Conservation (phyloP, 2,329 filamentous ascomycete genomes). For the Xylariaceae sp. region DNA sequence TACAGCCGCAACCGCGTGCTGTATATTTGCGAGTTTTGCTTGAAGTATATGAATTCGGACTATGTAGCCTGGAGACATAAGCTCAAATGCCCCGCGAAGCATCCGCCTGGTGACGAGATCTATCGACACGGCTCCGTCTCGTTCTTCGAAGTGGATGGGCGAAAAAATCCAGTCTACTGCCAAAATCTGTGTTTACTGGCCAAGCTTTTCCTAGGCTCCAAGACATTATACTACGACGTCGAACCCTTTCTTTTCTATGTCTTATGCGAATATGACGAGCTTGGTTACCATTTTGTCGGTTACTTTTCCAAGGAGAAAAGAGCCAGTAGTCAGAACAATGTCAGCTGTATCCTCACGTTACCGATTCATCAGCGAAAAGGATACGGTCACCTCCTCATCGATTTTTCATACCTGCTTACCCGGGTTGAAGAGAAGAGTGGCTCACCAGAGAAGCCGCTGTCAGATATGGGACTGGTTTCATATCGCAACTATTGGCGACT, state of each 20-base stretch:
- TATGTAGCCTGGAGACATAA: constrained; percentile 98
- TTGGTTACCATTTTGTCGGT: constrained; percentile 94
- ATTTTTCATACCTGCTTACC: constrained; percentile 96
- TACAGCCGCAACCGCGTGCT: constrained; percentile 94
- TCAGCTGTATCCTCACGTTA: constrained; percentile 92
- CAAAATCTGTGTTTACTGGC: constrained; percentile 94
- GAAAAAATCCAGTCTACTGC: constrained; percentile 97
- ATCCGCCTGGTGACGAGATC: constrained; percentile 95
- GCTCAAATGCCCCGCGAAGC: constrained; percentile 91
- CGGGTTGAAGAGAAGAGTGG: constrained; percentile 89
- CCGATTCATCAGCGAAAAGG: constrained; percentile 97
- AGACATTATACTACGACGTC: constrained; percentile 96
- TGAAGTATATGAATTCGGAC: constrained; percentile 99
- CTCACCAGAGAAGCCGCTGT: constrained; percentile 93
- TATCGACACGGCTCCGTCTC: constrained; percentile 88
- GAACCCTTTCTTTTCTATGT: constrained; percentile 97
- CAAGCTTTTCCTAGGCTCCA: constrained; percentile 96
- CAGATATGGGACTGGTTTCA: constrained; percentile 95
- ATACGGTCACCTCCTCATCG: constrained; percentile 93
- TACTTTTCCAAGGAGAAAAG: constrained; percentile 99
- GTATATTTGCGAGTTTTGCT: constrained; percentile 99
- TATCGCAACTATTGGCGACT: constrained; percentile 97
- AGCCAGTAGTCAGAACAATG: constrained; percentile 90
- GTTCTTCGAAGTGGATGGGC: constrained; percentile 95
- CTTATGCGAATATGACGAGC: constrained; percentile 87